phyloP scores from a whole-genome alignment of 2,329 filamentous ascomycete species.

The Pyricularia pennisetigena region DNA sequence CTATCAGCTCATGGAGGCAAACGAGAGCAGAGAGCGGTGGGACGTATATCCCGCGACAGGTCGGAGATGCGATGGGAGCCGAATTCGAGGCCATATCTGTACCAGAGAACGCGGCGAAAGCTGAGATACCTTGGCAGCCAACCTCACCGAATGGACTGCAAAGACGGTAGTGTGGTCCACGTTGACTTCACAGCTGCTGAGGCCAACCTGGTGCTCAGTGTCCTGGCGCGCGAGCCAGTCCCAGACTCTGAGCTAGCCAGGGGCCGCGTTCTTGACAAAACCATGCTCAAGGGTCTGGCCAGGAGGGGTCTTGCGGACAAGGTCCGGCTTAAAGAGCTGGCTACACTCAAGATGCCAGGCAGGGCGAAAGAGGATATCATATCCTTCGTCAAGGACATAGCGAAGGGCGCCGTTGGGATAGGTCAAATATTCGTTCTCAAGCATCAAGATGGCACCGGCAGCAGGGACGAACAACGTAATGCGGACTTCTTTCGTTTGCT shows the following conservation, averaged over 20 bases:
- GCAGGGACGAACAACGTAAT: constrained; percentile 16
- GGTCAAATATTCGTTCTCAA: constrained; percentile 19
- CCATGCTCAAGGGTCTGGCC: not conserved
- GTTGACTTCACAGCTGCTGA: constrained; percentile 35
- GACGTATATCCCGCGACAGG: too few species aligned
- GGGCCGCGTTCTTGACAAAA: not conserved
- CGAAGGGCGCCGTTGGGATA: constrained; percentile 9
- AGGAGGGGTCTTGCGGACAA: not conserved
- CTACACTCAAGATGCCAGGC: constrained; percentile 9
- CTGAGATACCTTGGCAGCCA: not conserved
- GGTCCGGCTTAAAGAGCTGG: not conserved
- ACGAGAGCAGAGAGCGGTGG: not conserved
- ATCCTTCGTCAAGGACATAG: constrained; percentile 27
- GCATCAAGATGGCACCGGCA: constrained; percentile 18
- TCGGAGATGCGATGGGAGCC: not conserved
- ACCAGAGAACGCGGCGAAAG: not conserved
- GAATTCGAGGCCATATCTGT: not conserved
- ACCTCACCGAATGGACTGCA: not conserved
- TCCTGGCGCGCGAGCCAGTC: not conserved
- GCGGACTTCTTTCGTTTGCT: constrained; percentile 30
- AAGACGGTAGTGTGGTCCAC: constrained; percentile 22
- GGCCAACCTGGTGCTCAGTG: constrained; percentile 10
- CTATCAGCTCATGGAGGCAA: not conserved
- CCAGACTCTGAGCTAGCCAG: not conserved
- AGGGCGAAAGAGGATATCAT: constrained; percentile 22